Percentiles rank a stretch among this genome's conserved stretches.
These are phyloP conservation scores for Orbilia oligospora DNA, from an alignment of 2,329 filamentous ascomycete genomes.

Conservation along the genomic window DNA sequence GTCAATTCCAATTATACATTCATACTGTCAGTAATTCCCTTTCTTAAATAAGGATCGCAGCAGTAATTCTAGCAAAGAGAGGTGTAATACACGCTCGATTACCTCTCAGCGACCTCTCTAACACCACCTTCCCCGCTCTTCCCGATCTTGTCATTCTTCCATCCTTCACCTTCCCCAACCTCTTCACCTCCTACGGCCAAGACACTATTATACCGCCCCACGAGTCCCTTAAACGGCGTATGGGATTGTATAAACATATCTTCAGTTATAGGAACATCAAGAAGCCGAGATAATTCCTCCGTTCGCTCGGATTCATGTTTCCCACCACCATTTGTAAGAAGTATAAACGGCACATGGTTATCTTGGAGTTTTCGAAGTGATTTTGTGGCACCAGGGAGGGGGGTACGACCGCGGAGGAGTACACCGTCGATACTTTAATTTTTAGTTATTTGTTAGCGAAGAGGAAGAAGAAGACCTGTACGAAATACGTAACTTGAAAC, in stretches of 20 bases:
- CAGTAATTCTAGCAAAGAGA: neutral
- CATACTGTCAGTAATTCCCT: neutral
- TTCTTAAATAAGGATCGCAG: constrained; percentile 63
- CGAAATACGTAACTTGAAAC: neutral
- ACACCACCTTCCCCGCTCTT: constrained; percentile 41
- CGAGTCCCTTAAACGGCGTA: constrained; percentile 84
- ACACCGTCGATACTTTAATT: constrained; percentile 87
- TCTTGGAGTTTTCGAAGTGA: constrained; percentile 80
- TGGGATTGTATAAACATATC: constrained; percentile 89
- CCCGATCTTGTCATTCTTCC: constrained; percentile 39
- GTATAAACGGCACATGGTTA: constrained; percentile 87
- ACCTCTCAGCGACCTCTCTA: constrained; percentile 78
- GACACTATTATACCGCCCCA: constrained; percentile 74
- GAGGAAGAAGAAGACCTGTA: neutral
- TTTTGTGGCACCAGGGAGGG: constrained; percentile 82
- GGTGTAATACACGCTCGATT: constrained; percentile 30
- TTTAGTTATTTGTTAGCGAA: neutral
- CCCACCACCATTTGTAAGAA: constrained; percentile 95
- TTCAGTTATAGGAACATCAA: constrained; percentile 76
- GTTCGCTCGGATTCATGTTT: constrained; percentile 83
- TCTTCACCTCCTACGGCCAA: constrained; percentile 80
- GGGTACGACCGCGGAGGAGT: constrained; percentile 84
- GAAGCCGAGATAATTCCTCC: constrained; percentile 76
- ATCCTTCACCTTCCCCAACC: constrained; percentile 47
- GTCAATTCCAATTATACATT: neutral